phyloP scores from a whole-genome alignment of 2,329 filamentous ascomycete genomes.

The Fusarium burgessii region DNA sequence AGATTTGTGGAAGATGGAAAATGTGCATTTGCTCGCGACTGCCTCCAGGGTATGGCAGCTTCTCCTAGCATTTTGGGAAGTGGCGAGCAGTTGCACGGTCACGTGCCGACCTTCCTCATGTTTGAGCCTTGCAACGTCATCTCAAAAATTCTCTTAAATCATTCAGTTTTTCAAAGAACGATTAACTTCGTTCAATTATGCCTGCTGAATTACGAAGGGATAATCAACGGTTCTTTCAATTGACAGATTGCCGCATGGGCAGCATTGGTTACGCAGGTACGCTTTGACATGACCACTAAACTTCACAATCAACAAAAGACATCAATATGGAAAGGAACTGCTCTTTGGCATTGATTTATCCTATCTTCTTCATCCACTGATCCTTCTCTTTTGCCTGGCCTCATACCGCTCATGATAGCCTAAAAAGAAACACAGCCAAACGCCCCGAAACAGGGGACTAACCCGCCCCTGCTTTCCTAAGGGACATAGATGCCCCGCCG shows the following conservation, averaged over 20 bases:
- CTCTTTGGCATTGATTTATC: slow-evolving; percentile 43
- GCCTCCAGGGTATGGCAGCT: slow-evolving; percentile 23
- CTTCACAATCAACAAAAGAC: background rate
- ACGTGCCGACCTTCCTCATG: slow-evolving; percentile 16
- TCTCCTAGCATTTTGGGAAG: background rate
- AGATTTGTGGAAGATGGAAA: background rate
- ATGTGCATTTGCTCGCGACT: background rate
- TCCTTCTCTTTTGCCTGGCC: slow-evolving; percentile 44
- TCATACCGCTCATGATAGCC: slow-evolving; percentile 47
- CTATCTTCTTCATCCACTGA: slow-evolving; percentile 36
- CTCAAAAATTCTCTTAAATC: background rate
- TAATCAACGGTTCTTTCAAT: background rate
- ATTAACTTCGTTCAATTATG: background rate
- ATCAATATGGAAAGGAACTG: slow-evolving; percentile 35
- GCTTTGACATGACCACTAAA: background rate
- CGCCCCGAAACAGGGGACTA: slow-evolving; percentile 42
- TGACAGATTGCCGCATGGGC: background rate
- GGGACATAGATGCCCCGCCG: slow-evolving; percentile 41
- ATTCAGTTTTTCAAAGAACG: background rate
- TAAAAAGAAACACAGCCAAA: slow-evolving; percentile 41
- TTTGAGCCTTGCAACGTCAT: background rate
- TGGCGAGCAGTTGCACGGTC: slow-evolving; percentile 17
- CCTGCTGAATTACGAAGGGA: background rate
- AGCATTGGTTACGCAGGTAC: background rate
- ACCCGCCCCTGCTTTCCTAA: slow-evolving; percentile 36